Percentiles rank a stretch among this genome's conserved stretches.
Evolutionary conservation across 176 grass and related monocot species (phyloP).

Genomic region (Elymus sibiricus): DNA sequence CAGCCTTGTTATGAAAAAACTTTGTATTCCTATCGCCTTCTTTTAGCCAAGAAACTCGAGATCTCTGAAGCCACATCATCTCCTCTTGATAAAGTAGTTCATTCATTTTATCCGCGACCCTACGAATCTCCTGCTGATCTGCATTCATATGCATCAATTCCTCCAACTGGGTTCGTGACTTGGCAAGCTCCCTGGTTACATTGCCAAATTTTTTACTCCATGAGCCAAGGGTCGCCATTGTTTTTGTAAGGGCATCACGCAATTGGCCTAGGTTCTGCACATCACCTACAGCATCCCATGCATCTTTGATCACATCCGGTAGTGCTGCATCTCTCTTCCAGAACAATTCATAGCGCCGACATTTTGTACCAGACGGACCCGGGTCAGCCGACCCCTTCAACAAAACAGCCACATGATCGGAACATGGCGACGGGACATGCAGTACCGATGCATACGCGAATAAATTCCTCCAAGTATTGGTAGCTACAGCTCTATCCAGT

Average conservation of each 20-base stretch:
- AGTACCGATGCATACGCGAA: too few species aligned
- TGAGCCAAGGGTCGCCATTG: accelerated
- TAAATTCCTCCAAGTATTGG: too few species aligned
- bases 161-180: neutral
- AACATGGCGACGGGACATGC: too few species aligned
- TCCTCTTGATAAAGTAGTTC: neutral
- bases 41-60: neutral
- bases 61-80: neutral
- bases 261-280: neutral
- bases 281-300: neutral
- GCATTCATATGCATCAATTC: neutral
- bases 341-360: neutral
- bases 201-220: too few species aligned
- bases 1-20: neutral
- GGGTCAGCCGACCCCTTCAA: too few species aligned
- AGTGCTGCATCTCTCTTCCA: neutral
- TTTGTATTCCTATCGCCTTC: neutral
- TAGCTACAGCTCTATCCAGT: too few species aligned
- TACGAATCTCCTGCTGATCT: neutral
- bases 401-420: too few species aligned
- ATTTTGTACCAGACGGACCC: too few species aligned
- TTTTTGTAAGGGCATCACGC: neutral
- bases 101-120: too few species aligned
- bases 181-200: neutral
- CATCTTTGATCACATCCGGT: neutral